These are phyloP conservation scores for Micromonas commoda DNA, from an alignment of 139 green algal genomes.

Conservation along the genomic window DNA sequence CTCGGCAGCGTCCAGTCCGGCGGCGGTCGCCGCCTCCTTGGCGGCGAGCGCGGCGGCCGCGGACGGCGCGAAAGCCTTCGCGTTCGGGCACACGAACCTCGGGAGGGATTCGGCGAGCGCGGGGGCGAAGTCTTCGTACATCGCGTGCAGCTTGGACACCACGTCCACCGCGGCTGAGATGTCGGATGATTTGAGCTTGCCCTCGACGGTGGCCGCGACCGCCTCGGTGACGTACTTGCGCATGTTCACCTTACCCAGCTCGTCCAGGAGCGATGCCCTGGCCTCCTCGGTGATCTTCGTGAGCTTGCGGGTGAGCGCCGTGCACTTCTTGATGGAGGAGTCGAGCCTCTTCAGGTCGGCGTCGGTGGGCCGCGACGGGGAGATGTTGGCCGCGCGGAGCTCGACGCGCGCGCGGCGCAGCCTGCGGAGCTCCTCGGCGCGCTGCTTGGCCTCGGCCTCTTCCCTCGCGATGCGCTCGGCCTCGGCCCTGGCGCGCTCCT, in stretches of 20 bases:
- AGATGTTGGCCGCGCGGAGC: neutral
- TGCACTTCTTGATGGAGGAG: constrained; percentile 87
- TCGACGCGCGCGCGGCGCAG: neutral
- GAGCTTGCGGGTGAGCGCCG: constrained; percentile 78
- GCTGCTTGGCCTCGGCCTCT: neutral
- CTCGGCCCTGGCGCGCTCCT: neutral
- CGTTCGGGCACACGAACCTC: constrained; percentile 29
- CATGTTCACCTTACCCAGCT: constrained; percentile 74
- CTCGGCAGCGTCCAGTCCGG: neutral
- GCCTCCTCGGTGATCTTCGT: constrained; percentile 58
- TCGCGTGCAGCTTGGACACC: constrained; percentile 64
- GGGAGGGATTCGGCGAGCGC: constrained; percentile 46
- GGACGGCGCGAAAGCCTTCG: neutral
- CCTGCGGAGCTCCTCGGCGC: neutral
- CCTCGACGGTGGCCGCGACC: constrained; percentile 72
- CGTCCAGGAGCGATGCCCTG: constrained; percentile 51
- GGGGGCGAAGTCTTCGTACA: constrained; percentile 66
- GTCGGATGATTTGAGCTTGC: constrained; percentile 69
- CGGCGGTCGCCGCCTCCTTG: neutral
- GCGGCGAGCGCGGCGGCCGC: neutral
- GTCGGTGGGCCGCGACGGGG: constrained; percentile 7
- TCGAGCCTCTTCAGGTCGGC: constrained; percentile 62
- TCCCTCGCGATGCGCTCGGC: constrained; percentile 1
- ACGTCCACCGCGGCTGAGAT: constrained; percentile 68
- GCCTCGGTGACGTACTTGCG: constrained; percentile 90